Percentiles rank a stretch among this genome's conserved stretches.
These are phyloP conservation scores for Pseudocercospora fuligena DNA, from an alignment of 2,329 filamentous ascomycete species.

Conservation along the genomic window DNA sequence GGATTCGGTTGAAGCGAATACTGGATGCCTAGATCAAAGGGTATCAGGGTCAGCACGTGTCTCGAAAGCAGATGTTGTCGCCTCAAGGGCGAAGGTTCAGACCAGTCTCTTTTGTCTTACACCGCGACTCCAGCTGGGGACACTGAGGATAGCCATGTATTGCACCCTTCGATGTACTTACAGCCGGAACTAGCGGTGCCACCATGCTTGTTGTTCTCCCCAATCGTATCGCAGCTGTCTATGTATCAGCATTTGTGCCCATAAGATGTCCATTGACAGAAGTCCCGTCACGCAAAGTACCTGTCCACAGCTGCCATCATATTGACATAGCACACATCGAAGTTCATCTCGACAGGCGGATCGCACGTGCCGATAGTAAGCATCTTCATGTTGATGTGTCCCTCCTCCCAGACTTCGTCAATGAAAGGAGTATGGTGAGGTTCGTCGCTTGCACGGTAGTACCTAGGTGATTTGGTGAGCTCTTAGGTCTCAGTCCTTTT, in stretches of 20 bases:
- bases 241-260: neutral
- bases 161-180: too few species aligned
- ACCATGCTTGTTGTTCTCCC: constrained; percentile 21
- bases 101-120: too few species aligned
- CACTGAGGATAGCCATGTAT: too few species aligned
- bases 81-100: too few species aligned
- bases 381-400: neutral
- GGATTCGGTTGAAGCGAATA: constrained; percentile 23
- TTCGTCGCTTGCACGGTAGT: neutral
- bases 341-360: neutral
- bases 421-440: neutral
- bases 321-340: constrained; percentile 8
- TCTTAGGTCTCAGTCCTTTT: neutral
- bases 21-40: neutral
- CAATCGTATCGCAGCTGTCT: constrained; percentile 13
- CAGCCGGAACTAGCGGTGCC: constrained; percentile 19
- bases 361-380: neutral
- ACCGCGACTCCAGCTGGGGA: too few species aligned
- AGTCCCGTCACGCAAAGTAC: neutral
- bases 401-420: constrained; percentile 1
- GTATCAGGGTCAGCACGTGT: too few species aligned
- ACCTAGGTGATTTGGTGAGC: neutral
- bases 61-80: too few species aligned
- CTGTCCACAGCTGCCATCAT: constrained; percentile 12
- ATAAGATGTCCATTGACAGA: neutral